A percentile compares a stretch with the other conserved stretches of the same genome.
phyloP scores from a whole-genome alignment of 106 monocot genomes.

The Platanthera zijinensis region DNA sequence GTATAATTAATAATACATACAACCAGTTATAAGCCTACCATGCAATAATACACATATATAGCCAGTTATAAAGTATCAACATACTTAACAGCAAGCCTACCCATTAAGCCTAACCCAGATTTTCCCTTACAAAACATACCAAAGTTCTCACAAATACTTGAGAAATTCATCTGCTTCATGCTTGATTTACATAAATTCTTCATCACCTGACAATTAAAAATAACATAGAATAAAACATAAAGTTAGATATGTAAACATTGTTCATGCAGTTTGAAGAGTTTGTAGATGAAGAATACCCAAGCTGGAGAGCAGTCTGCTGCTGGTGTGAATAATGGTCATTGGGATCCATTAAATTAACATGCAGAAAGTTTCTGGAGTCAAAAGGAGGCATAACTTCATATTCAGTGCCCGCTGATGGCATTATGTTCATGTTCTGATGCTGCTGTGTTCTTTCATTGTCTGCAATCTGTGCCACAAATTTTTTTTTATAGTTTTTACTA shows the following conservation, averaged over 20 bases:
- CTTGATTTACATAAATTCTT: not conserved
- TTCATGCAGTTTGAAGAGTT: too few species aligned
- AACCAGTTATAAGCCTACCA: too few species aligned
- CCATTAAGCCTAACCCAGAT: too few species aligned
- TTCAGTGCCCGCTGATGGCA: constrained; percentile 17
- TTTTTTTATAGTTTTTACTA: not conserved
- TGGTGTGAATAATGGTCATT: constrained; percentile 28
- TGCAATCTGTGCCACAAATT: constrained; percentile 17
- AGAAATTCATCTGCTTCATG: not conserved
- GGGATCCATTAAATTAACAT: constrained; percentile 23
- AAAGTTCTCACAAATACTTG: not conserved
- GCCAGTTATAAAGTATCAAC: too few species aligned
- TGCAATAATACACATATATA: too few species aligned
- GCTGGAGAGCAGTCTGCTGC: constrained; percentile 32
- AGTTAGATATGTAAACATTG: too few species aligned
- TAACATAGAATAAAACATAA: not conserved
- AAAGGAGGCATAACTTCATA: constrained; percentile 36
- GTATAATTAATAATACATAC: too few species aligned
- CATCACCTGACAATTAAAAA: not conserved
- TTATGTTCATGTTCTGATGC: constrained; percentile 18
- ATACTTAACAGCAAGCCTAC: too few species aligned
- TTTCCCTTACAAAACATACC: constrained; percentile 2
- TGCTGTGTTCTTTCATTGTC: constrained; percentile 46
- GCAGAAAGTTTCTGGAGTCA: constrained; percentile 33
- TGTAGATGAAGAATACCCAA: constrained; percentile 11